Evolutionary conservation across 2,329 filamentous ascomycete genomes (phyloP), one percentile per base, ranked within the genome.

Genomic region (Penicillium brasilianum): DNA sequence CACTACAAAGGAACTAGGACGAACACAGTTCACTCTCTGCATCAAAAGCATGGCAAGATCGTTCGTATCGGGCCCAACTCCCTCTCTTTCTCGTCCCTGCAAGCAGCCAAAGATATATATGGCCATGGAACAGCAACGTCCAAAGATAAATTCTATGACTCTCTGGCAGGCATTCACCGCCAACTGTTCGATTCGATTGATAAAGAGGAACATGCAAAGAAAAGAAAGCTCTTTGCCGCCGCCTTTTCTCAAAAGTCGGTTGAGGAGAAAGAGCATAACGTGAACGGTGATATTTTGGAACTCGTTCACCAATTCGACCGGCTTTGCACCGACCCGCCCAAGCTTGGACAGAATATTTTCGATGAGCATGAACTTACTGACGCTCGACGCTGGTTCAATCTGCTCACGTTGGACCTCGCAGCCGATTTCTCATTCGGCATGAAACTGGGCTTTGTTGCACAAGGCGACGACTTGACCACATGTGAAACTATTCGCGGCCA

Each of bases 51-150:
- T 13, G 44, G 44, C 22, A 25, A 25, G 22, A 48, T 48, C 16
- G 44, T 48, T 10, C 55, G 55, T 22, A 30, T 43, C 14, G 55
- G 55, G 3, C 55, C 55, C 3, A 57, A 57, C 32, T 39, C 55
- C 44, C 32, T 57, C 18, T 57, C 55, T 32, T 57, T 57, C 46
- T 18, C 14, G 16, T 30, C 28, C 22, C 16, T 43, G 13, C 18
- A 25, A 28, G 44, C 44, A 28, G 44, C 28, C 44, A 48, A 48
- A 34, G 32, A 50, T 25, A 51, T 51, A 36, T 57, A 57, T 46
- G 55, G 55, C 11, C 55, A 51, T 25, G 44, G 44, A 48, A 28
- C 44, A 48, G 22, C 44, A 28, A 30, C 28, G 16, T 30, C 22
- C 13, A 48, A 48, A 9, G 44, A 30, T 30, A 30, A 48, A 30